Evolutionary conservation across 2,329 filamentous ascomycete genomes (phyloP), one percentile per base, ranked within the genome.

Genomic region (Colletotrichum orbiculare): DNA sequence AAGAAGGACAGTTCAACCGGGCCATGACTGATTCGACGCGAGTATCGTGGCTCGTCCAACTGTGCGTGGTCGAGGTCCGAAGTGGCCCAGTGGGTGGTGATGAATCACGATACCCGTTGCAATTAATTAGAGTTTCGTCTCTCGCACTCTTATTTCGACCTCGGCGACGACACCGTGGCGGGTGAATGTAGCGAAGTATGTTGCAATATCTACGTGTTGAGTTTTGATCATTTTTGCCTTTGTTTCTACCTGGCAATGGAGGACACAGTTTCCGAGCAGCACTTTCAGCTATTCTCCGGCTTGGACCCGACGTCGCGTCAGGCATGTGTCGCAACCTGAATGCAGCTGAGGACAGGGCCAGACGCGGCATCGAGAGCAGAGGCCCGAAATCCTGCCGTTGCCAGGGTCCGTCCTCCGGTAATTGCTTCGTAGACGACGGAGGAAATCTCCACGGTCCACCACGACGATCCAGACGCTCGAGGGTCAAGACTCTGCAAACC

Each of bases 291-390:
- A n/a, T 42, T 7, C 10, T 25, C 25, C 25, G 25, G 25, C 25
- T 25, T 25, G 25, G 25, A 25, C 25, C 1, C 4, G 25, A 25
- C 25, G 25, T 5, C 4, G 25, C 25, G 25, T 25, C 25, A 25
- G 2, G 10, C n/a, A 15, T 13, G 6, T 5, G 34, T 42, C 25
- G 1, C 46, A 43, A 34, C 17, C 34, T 17, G 39, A 45, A 43
- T 15, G 41, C 13, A 54, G 61, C 61, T 54, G 43, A 39, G 50
- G 41, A 39, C 50, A 52, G 42, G 50, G 57, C 50, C 46, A 61
- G 45, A 45, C 50, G 17, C 43, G 45, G 61, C 25, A 25, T 25
- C 25, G 25, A 25, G 25, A 25, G 25, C 4, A 25, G 25, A 25
- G 25, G 25, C 25, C 25, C 25, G 4, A 25, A 25, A 25, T 25